A percentile compares a stretch with the other conserved stretches of the same genome.
phyloP scores from a whole-genome alignment of 139 green algal species.

The Chlamydomonas asymmetrica region DNA sequence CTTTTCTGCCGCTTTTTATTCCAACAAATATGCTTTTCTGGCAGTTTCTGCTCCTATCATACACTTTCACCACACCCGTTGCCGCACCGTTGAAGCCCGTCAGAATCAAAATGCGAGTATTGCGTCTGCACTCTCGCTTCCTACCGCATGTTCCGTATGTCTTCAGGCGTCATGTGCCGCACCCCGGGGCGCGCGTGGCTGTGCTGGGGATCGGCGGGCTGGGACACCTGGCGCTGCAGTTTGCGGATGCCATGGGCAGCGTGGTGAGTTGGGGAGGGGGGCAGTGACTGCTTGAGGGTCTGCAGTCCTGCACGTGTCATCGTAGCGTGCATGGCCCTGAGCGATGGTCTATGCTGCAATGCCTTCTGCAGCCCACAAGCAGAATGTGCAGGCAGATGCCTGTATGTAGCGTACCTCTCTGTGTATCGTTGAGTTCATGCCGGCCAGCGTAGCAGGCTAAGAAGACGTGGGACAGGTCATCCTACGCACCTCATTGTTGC shows the following conservation, averaged over 20 bases:
- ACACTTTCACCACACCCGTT: too few relatives aligned
- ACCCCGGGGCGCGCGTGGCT: constrained; percentile 22
- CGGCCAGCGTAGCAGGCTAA: too few relatives aligned
- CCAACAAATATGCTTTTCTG: too few relatives aligned
- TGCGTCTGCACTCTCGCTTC: too few relatives aligned
- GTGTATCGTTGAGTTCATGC: not conserved
- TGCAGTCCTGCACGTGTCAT: not conserved
- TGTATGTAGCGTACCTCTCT: not conserved
- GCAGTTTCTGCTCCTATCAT: too few relatives aligned
- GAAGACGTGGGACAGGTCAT: too few relatives aligned
- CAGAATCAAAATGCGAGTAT: too few relatives aligned
- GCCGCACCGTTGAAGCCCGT: too few relatives aligned
- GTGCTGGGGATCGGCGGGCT: constrained; percentile 54
- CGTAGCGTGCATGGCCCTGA: not conserved
- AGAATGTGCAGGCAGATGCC: not conserved
- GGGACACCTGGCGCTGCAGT: constrained; percentile 54
- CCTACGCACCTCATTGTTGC: too few relatives aligned
- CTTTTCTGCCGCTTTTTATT: too few relatives aligned
- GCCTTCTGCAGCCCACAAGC: not conserved
- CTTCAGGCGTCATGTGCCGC: constrained; percentile 7
- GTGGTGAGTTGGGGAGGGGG: constrained; percentile 5
- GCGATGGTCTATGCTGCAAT: not conserved
- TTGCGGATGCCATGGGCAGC: constrained; percentile 34
- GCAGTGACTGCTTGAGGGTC: not conserved
- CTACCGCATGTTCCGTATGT: too few relatives aligned